Evolutionary conservation across 371 early-diverging fungal genomes (phyloP), one percentile per base, ranked within the genome.

Genomic region (Mucor piriformis): DNA sequence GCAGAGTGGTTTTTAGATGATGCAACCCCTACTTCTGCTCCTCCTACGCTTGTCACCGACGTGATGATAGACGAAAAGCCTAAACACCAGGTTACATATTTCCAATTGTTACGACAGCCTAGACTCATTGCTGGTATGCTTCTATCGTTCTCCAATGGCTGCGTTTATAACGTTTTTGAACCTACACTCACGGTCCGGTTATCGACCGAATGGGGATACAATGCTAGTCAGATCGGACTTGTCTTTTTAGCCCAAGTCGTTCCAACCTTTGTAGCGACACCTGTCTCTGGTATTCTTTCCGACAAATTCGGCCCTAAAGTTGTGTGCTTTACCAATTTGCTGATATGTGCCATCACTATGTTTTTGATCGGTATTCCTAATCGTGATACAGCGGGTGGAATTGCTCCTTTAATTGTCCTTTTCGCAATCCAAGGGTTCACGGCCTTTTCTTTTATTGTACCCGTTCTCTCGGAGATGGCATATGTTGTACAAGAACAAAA

Each of bases 231-330:
- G 32, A 77, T 83, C 35, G 83, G 83, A 53, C 59, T 79, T 0
- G 72, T 81, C n/a, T 80, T 81, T 50, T 59, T 80, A 24, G 81
- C 83, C 1, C 77, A 77, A 57, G 73, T 74, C 0, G 55, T 74
- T 33, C 82, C 82, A 2, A 72, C 76, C 7, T 77, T 81, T 35
- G 23, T 79, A 32, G 64, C 63, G 3, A 69, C 80, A 0, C 81
- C 81, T 1, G 18, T 81, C 2, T 74, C 76, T 4, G 83, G 83
- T 5, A 66, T 66, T 43, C 16, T 81, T 29, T 69, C 75, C 11
- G 83, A 83, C 49, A 66, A 64, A 23, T 79, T 70, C 40, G 82
- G 83, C 0, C 66, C 77, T 12, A 77, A 74, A 50, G 55, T 79
- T 27, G 65, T 72, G 0, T 49, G 50, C 11, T 56, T 79, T 10